These are phyloP conservation scores for Neurospora intermedia DNA, from an alignment of 495 filamentous ascomycete species.

Conservation along the genomic window DNA sequence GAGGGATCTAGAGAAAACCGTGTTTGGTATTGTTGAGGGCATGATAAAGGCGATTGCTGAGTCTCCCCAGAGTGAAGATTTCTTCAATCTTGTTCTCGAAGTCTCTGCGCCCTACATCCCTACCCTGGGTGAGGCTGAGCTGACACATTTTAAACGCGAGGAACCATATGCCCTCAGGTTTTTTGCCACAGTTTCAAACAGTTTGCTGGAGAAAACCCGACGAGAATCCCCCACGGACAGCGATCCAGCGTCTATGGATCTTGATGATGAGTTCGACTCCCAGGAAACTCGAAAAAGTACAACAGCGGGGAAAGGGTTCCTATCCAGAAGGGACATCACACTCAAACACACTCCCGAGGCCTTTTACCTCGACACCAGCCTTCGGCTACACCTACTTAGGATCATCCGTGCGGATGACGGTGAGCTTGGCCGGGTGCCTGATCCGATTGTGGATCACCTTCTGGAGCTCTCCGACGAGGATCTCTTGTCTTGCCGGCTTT, in stretches of 20 bases:
- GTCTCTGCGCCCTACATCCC: slow-evolving; percentile 30
- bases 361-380: slow-evolving; percentile 34
- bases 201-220: slow-evolving; percentile 33
- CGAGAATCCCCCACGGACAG: slow-evolving; percentile 17
- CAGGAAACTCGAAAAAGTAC: slow-evolving; percentile 37
- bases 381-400: slow-evolving; percentile 30
- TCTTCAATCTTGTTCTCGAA: slow-evolving; percentile 25
- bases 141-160: slow-evolving; percentile 21
- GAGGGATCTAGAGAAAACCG: slow-evolving; percentile 25
- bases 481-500: slow-evolving; percentile 43
- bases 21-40: slow-evolving; percentile 23
- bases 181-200: slow-evolving; percentile 29
- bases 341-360: slow-evolving; percentile 36
- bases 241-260: slow-evolving; percentile 56
- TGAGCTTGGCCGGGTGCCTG: slow-evolving; percentile 25
- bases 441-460: slow-evolving; percentile 47
- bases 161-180: slow-evolving; percentile 25
- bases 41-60: slow-evolving; percentile 23
- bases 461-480: slow-evolving; percentile 47
- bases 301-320: slow-evolving; percentile 17
- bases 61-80: slow-evolving; percentile 23
- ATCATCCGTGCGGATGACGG: slow-evolving; percentile 24
- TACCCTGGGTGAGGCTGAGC: slow-evolving; percentile 15
- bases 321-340: slow-evolving; percentile 38
- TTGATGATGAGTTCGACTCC: slow-evolving; percentile 65